Base-by-base conservation (phyloP, 1,284 basidiomycete genomes). In the Omphalotus olearius region DNA sequence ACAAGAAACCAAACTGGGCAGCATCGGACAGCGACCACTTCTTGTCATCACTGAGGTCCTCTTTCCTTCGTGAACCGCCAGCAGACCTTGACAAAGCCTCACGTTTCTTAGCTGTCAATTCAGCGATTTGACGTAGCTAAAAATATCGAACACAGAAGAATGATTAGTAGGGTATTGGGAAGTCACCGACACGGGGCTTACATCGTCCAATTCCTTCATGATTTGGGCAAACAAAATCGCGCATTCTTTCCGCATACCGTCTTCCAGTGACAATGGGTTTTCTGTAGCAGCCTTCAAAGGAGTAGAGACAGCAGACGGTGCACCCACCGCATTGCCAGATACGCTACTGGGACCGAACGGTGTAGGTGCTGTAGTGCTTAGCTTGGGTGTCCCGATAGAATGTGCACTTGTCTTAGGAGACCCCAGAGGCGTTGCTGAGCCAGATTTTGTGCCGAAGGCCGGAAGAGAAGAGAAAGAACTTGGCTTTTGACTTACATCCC, bases 241-340 rank as follows among this genome's bases (percentile, higher is more conserved):
- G 58, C 80, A 85, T 60, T 87, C 83, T 16, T 71, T 68, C 61
- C 85, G 82, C 75, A 88, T 77, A 10, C 81, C 82, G 45, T 80
- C 73, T 51, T 79, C 77, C 43, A 60, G 52, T 7, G 52, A 25
- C n/a, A 60, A 45, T 7, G 59, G 51, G 1, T 60, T 53, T 7
- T 56, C 25, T 23, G 60, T 47, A 18, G 57, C 36, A 16, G 62
- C 46, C 0, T 23, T 20, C 6, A 33, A 25, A 25, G 60, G 36
- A 23, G 40, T 30, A n/a, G 23, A 14, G 36, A 33, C 14, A 5
- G 55, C 42, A 4, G 53, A 50, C 11, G 52, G 44, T 20, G 56
- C 50, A n/a, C 53, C 48, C 26, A 13, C 7, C 13, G 9, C 30
- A 33, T 13, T 37, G 43, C 20, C 37, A n/a, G 20, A 45, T n/a